Evolutionary conservation across 345 rosid species (phyloP), one percentile per base, ranked within the genome.

Genomic region (Camelina neglecta): DNA sequence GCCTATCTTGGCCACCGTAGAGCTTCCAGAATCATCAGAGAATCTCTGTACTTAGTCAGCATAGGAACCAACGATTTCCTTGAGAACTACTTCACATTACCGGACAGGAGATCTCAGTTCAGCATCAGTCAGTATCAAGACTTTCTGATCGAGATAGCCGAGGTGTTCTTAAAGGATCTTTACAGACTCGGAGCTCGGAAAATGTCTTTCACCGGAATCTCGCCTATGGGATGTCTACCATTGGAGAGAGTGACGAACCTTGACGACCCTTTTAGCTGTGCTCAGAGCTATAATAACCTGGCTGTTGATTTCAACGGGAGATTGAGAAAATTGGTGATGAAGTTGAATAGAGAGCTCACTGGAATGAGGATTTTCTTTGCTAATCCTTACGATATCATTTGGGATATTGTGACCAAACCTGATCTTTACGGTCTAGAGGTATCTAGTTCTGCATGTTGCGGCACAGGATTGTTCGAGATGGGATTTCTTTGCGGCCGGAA

Each of bases 221-320:
- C 91, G 1, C 91, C 91, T 2, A 89, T 89, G 85, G 93, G 91
- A 18, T 86, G 93, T 73, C 39, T 89, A 65, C 93, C 91, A 6
- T 23, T 81, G 23, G 85, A 86, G 77, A 81, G 91, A 73, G 68
- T 84, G 20, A 73, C 83, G 4, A 85, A 89, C 62, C 26, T 80
- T 7, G 24, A 76, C 13, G 78, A 65, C 26, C 82, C 82, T 44
- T 69, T 69, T 24, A 67, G 73, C 44, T 86, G 90, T 57, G 20
- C 76, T 13, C 41, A 36, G 47, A 72, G 55, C 8, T 84, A 75
- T 66, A 89, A 89, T 26, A 20, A 71, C n/a, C 48, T 85, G 13
- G 82, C 91, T 15, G 10, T 85, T 15, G 86, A 89, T 26, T 89
- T 86, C 61, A 86, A 89, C 50, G 84, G 65, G 41, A 87, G 84